Evolutionary conservation across 331 rosid genomes (phyloP), one percentile per base, ranked within the genome.

Genomic region (Spiraea crenata): DNA sequence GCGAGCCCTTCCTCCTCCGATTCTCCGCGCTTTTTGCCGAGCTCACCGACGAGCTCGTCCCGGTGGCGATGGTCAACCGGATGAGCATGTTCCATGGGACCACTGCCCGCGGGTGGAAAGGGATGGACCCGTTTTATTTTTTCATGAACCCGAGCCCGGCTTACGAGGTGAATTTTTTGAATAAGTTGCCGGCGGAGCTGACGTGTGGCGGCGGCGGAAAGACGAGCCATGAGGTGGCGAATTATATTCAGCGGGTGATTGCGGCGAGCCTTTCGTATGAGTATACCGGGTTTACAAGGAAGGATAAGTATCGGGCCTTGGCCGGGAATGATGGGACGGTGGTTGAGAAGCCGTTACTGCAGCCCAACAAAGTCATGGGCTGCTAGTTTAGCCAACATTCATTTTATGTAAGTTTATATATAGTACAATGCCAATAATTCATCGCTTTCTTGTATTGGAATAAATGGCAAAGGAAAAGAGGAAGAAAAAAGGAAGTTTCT

Each of bases 71-170:
- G 92, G 91, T 87, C 59, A 92, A 88, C 37, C 65, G 83, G 25
- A 90, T 92, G 98, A 90, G 86, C 73, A 83, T 92, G 96, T 90
- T 92, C 40, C 98, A 92, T 11, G 96, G 98, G 7, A 92, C 95
- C 1, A 92, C 95, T 0, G 91, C 96, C 0, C 40, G 90, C 6
- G 96, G 95, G 8, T 88, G 96, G 90, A 92, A 92, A 41, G 95
- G 95, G 25, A 86, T 92, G 96, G 98, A 92, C 78, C 92, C 98
- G 0, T 92, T 92, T 39, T 88, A 89, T 82, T 87, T 92, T 79
- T 88, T 90, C 83, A 90, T 90, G 98, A 89, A 92, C 80, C 96
- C 98, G 1, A 86, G 85, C 48, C 98, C 96, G 4, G 65, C 82
- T 1, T 92, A 92, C 45, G 98, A 92, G 64, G 95, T 92, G 0